phyloP scores from a whole-genome alignment of 192 early-diverging fungal species.

The Anaeromyces robustus region DNA sequence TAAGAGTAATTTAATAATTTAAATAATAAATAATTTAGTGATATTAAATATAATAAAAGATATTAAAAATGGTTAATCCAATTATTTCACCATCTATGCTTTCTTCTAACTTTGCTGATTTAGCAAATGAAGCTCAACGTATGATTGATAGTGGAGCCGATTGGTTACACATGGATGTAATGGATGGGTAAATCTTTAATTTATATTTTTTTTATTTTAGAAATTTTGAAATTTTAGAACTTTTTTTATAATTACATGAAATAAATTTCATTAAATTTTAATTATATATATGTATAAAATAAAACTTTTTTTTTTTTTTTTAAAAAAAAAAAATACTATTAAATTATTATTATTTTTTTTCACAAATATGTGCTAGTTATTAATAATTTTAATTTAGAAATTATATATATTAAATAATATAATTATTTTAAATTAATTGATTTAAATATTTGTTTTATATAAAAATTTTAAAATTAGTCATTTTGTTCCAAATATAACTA shows the following conservation, averaged over 20 bases:
- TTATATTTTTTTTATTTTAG: background rate
- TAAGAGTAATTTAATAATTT: no score
- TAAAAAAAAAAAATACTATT: no score
- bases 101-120: slow-evolving; percentile 72
- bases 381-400: no score
- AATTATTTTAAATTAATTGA: background rate
- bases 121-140: slow-evolving; percentile 69
- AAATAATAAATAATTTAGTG: no score
- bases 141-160: slow-evolving; percentile 86
- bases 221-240: no score
- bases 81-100: slow-evolving; percentile 88
- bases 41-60: no score
- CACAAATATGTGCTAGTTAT: no score
- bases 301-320: no score
- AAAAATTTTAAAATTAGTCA: slow-evolving; percentile 50
- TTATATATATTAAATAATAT: background rate
- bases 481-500: slow-evolving; percentile 93
- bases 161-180: slow-evolving; percentile 81
- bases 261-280: no score
- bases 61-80: slow-evolving; percentile 31
- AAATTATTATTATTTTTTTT: no score
- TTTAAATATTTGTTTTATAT: background rate
- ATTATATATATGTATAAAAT: no score
- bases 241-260: no score
- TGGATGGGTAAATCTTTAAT: slow-evolving; percentile 59